These are phyloP conservation scores for Daldinia eschscholtzii DNA, from an alignment of 2,329 filamentous ascomycete genomes.

Conservation along the genomic window DNA sequence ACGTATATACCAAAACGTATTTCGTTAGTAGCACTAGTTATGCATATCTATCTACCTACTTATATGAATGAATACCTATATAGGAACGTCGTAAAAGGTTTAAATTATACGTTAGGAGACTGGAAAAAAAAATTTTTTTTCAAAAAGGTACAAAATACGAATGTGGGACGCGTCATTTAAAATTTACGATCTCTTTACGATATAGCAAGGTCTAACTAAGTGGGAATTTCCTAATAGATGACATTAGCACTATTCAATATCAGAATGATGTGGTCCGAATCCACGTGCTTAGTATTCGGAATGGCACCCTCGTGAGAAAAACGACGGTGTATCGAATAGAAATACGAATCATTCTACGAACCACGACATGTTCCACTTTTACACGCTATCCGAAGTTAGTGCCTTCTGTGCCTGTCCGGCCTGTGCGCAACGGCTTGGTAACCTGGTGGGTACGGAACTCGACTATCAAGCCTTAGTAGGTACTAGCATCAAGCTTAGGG, in stretches of 20 bases:
- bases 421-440: slow-evolving; percentile 2
- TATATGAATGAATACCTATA: neutral
- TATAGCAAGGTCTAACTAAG: neutral
- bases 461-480: neutral
- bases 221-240: neutral
- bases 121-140: neutral
- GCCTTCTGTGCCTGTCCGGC: neutral
- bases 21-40: neutral
- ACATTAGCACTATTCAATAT: neutral
- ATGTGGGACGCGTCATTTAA: slow-evolving; percentile 28
- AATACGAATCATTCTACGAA: slow-evolving; percentile 10
- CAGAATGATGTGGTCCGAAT: neutral
- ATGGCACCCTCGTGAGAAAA: slow-evolving; percentile 15
- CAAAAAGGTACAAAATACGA: slow-evolving; percentile 10
- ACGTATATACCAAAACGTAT: neutral
- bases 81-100: neutral
- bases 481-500: neutral
- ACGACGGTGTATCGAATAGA: slow-evolving; percentile 22
- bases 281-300: slow-evolving; percentile 10
- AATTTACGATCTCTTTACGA: slow-evolving; percentile 12
- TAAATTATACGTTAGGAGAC: neutral
- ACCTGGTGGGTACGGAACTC: neutral
- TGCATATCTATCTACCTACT: neutral
- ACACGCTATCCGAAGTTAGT: neutral
- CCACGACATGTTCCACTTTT: slow-evolving; percentile 4